Evolutionary conservation across 495 filamentous ascomycete species (phyloP).

Genomic region (Lichenothelia convexa): DNA sequence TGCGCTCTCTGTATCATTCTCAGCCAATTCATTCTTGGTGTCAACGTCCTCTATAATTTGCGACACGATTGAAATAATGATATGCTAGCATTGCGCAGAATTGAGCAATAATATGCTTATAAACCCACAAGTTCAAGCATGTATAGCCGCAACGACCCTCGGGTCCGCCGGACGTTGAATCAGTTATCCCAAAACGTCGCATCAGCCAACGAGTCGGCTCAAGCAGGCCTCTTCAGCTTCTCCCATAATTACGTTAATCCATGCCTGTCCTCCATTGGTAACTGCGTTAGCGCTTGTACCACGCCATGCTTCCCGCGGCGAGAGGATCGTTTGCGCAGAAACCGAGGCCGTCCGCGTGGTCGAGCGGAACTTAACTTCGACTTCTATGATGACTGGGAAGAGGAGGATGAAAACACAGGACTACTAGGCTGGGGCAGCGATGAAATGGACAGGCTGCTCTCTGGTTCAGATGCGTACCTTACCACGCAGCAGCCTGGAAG

Average conservation of each 20-base stretch:
- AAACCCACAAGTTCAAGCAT: too few relatives aligned
- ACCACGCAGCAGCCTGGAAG: constrained; percentile 46
- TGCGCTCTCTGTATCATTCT: too few relatives aligned
- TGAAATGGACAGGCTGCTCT: constrained; percentile 74
- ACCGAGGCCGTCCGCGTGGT: constrained; percentile 36
- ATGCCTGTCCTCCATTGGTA: constrained; percentile 48
- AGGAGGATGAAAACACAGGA: constrained; percentile 46
- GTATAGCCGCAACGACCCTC: constrained; percentile 62
- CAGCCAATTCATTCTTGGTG: too few relatives aligned
- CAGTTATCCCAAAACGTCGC: constrained; percentile 85
- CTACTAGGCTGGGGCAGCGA: constrained; percentile 56
- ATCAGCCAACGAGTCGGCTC: constrained; percentile 76
- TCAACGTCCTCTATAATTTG: too few relatives aligned
- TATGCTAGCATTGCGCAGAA: too few relatives aligned
- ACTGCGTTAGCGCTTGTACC: constrained; percentile 50
- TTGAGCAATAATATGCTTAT: too few relatives aligned
- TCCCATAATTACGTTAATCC: constrained; percentile 69
- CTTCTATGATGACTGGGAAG: constrained; percentile 98
- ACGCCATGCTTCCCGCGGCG: constrained; percentile 52
- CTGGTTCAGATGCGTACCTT: constrained; percentile 40
- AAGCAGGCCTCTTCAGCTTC: constrained; percentile 74
- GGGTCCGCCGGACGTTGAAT: constrained; percentile 84
- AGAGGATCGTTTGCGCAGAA: constrained; percentile 54
- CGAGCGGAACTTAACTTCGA: constrained; percentile 74
- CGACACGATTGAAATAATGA: too few relatives aligned